phyloP scores from a whole-genome alignment of 2,329 filamentous ascomycete species.

The Pseudogymnoascus sp. region DNA sequence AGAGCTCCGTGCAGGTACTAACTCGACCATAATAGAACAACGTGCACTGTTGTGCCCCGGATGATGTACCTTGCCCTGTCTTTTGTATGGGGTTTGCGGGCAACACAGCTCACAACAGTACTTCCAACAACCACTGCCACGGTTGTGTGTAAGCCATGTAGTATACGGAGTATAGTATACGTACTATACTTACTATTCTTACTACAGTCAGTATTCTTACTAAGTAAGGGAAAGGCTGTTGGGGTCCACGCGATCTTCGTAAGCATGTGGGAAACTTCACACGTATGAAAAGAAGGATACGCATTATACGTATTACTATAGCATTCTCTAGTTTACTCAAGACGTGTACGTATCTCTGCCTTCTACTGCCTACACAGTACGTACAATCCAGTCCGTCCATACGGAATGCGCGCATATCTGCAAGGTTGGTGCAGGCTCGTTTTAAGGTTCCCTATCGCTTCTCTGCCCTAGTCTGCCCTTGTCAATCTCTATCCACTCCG shows the following conservation, averaged over 20 bases:
- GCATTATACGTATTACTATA: not conserved
- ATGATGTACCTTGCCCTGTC: not conserved
- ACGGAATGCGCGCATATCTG: not conserved
- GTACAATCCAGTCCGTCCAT: not conserved
- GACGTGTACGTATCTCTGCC: not conserved
- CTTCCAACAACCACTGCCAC: not conserved
- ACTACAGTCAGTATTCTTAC: too few species aligned
- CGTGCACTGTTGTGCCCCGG: not conserved
- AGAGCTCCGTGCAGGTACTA: not conserved
- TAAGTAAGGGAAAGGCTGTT: not conserved
- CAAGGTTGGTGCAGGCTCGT: not conserved
- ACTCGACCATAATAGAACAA: not conserved
- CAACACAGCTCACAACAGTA: not conserved
- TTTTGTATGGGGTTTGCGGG: not conserved
- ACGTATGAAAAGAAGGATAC: not conserved
- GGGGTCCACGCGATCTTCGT: not conserved
- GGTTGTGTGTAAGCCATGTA: not conserved
- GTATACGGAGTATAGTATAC: too few species aligned
- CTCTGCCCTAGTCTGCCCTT: not conserved
- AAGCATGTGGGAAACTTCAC: not conserved
- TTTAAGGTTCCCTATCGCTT: slow-evolving; percentile 8
- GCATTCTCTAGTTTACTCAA: not conserved
- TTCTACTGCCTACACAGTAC: not conserved
- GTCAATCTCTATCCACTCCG: not conserved
- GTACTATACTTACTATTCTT: not conserved